Percentiles rank a stretch among this genome's conserved stretches.
Conservation (phyloP, 495 filamentous ascomycete species). For the Oleoguttula mirabilis region DNA sequence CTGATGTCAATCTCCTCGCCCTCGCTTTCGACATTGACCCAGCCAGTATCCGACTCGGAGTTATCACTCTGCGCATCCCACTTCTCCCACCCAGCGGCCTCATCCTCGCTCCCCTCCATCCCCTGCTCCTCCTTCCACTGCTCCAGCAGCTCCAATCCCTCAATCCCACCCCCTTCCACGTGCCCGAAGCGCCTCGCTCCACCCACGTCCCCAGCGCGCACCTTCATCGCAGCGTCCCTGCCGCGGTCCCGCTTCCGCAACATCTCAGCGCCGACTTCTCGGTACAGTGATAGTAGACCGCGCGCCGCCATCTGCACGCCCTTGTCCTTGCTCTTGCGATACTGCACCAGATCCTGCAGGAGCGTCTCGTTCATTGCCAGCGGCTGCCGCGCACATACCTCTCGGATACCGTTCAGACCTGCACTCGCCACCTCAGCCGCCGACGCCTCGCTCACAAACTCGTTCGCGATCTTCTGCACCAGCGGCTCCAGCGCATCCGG, state of each 20-base stretch:
- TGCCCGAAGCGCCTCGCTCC: slow-evolving; percentile 62
- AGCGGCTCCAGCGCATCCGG: slow-evolving; percentile 88
- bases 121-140: slow-evolving; percentile 87
- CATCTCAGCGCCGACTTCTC: slow-evolving; percentile 81
- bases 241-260: slow-evolving; percentile 82
- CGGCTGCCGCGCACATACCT: slow-evolving; percentile 84
- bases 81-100: slow-evolving; percentile 49
- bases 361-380: slow-evolving; percentile 90
- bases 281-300: slow-evolving; percentile 76
- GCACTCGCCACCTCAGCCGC: slow-evolving; percentile 84
- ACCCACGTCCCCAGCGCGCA: slow-evolving; percentile 56
- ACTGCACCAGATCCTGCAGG: slow-evolving; percentile 92
- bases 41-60: slow-evolving; percentile 70
- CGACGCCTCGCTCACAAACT: slow-evolving; percentile 92
- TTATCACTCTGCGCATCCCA: slow-evolving; percentile 77
- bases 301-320: slow-evolving; percentile 95
- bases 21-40: slow-evolving; percentile 83
- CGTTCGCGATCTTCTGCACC: slow-evolving; percentile 89
- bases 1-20: slow-evolving; percentile 60
- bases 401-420: slow-evolving; percentile 86
- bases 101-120: slow-evolving; percentile 46
- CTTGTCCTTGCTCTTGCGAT: slow-evolving; percentile 95
- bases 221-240: slow-evolving; percentile 78
- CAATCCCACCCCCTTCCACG: slow-evolving; percentile 67
- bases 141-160: slow-evolving; percentile 83